Evolutionary conservation across 1,284 basidiomycete genomes (phyloP).

Genomic region (Rhodotorula sp.): DNA sequence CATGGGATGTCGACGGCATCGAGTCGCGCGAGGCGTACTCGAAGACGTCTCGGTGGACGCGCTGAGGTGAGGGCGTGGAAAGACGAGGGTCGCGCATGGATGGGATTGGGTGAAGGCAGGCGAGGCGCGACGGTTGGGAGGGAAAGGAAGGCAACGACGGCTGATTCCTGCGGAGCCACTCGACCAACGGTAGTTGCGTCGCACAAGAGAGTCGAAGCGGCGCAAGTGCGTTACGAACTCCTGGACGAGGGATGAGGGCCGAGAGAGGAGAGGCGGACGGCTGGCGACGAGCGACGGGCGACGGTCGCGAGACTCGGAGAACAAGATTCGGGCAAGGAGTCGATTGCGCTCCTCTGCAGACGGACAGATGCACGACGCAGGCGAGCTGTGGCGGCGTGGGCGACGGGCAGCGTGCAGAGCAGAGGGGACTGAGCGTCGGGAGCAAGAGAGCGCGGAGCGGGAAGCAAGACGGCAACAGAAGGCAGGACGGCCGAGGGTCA

Average conservation of each 20-base stretch:
- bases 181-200: neutral
- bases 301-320: neutral
- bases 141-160: neutral
- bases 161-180: neutral
- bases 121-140: neutral
- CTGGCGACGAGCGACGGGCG: neutral
- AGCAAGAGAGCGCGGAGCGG: too few species aligned
- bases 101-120: neutral
- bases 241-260: neutral
- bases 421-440: too few species aligned
- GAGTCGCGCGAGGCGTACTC: neutral
- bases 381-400: neutral
- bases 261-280: neutral
- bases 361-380: neutral
- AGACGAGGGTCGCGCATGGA: constrained; percentile 9
- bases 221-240: too few species aligned
- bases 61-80: neutral
- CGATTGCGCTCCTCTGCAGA: neutral
- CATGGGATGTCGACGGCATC: neutral
- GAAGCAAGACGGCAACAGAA: neutral
- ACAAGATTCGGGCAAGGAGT: neutral
- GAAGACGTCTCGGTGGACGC: neutral
- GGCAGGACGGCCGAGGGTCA: neutral
- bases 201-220: too few species aligned
- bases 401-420: neutral